Percentiles rank a stretch among this genome's conserved stretches.
phyloP scores from a whole-genome alignment of 768 basidiomycete species.

The Polyporus arcularius region DNA sequence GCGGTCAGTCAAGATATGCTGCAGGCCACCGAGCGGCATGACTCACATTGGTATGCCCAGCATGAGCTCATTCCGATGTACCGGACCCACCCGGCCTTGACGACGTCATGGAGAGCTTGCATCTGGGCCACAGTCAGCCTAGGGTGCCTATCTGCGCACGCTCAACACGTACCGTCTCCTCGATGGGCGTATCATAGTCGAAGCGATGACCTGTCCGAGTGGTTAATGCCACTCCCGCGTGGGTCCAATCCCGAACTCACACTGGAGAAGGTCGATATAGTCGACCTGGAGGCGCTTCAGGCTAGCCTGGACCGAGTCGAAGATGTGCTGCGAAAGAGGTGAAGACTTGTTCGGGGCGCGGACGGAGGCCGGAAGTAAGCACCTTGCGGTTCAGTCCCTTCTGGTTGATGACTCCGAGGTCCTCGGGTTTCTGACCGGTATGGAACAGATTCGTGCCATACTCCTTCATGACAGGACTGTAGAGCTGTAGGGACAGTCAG shows the following conservation, averaged over 20 bases:
- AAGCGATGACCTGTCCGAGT: constrained; percentile 25
- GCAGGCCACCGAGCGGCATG: not conserved
- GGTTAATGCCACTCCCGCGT: not conserved
- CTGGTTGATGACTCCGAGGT: constrained; percentile 37
- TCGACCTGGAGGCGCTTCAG: constrained; percentile 69
- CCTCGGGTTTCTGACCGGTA: constrained; percentile 18
- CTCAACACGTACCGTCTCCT: constrained; percentile 31
- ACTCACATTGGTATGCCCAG: constrained; percentile 23
- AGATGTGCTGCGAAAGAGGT: constrained; percentile 55
- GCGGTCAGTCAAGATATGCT: no score
- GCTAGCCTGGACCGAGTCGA: constrained; percentile 63
- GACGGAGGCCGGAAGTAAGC: not conserved
- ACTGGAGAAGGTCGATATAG: constrained; percentile 37
- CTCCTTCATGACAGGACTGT: constrained; percentile 12
- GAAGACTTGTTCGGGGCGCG: not conserved
- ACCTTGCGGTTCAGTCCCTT: constrained; percentile 36
- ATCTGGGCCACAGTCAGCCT: not conserved
- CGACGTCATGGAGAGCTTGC: constrained; percentile 42
- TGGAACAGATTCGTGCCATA: constrained; percentile 7
- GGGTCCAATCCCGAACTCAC: constrained; percentile 10
- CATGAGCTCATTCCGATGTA: constrained; percentile 44
- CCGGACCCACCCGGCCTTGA: constrained; percentile 44
- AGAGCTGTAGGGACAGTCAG: constrained; percentile 7
- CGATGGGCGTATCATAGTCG: constrained; percentile 41
- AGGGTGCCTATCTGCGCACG: not conserved